Base-by-base conservation (phyloP, 169 alveolate species). In the Cryptosporidium bovis region DNA sequence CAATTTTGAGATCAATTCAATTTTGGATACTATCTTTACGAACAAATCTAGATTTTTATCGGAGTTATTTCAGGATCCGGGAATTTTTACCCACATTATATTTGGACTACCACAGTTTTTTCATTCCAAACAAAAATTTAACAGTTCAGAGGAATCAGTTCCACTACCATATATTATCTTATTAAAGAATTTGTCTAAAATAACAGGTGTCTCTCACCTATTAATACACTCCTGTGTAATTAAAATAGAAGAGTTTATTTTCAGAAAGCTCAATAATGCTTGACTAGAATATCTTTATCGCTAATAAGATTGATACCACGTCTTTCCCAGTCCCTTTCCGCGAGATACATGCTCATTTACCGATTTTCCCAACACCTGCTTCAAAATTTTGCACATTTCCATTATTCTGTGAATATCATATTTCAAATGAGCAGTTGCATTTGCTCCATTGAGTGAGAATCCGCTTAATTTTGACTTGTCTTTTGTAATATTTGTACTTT, bases 1-100 rank as follows among this genome's bases (percentile, higher is more conserved):
- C 33, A 77, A 34, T 33, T 6, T 3, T 20, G 10, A 29, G 3
- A 20, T 44, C 31, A 71, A 12, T 29, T 16, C 71, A 15, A 4
- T 77, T 3, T 40, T 77, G 31, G 24, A 60, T 12, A 36, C 18
- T 31, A 2, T 77, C 8, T 77, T 60, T 44, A 56, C 10, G n/a
- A n/a, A 44, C 24, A 77, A 77, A 62, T 33, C 48, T 40, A 33
- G 18, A 8, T 53, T 29, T 20, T 16, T 77, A 6, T 24, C n/a
- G 5, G 48, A 34, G n/a, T 60, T 77, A n/a, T 77, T 77, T 60
- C 87, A 77, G 44, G 71, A 77, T 33, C 87, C 87, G 2, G 87
- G 87, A 15, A 24, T 77, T 1, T 77, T 77, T 62, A 77, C 87
- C 20, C 64, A 18, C 16, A 24, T 77, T n/a, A 51, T 77, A 10